A percentile compares a stretch with the other conserved stretches of the same genome.
Evolutionary conservation across 371 early-diverging fungal species (phyloP).

Genomic region (Mortierella sp.): DNA sequence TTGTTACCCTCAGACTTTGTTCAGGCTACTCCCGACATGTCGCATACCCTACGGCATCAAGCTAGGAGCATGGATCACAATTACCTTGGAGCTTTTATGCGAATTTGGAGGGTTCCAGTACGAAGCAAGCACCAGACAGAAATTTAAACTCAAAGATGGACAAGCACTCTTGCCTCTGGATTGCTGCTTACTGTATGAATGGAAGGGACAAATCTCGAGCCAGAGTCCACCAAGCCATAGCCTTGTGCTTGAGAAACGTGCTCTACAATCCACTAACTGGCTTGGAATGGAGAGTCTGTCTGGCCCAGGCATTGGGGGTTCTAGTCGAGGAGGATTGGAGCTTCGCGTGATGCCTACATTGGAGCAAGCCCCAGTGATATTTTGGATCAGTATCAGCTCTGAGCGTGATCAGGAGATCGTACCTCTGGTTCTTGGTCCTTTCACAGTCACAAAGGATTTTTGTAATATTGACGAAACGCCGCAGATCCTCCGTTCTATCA

Average conservation of each 20-base stretch:
- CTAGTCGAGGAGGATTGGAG: conserved; percentile 65
- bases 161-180: conserved; percentile 32
- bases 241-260: conserved; percentile 31
- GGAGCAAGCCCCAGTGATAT: conserved; percentile 2
- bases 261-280: conserved; percentile 37
- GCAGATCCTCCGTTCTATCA: conserved; percentile 53
- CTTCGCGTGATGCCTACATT: conserved; percentile 48
- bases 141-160: conserved; percentile 11
- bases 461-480: neutral
- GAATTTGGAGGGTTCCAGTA: conserved; percentile 28
- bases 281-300: conserved; percentile 14
- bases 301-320: conserved; percentile 58
- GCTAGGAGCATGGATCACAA: conserved; percentile 18
- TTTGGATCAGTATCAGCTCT: conserved; percentile 35
- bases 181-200: conserved; percentile 23
- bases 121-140: neutral
- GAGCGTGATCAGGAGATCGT: conserved; percentile 47
- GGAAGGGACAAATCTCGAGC: conserved; percentile 9
- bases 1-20: conserved; percentile 11
- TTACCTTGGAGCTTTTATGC: conserved; percentile 24
- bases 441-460: conserved; percentile 13
- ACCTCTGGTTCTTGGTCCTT: conserved; percentile 64
- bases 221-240: conserved; percentile 1
- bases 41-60: conserved; percentile 9
- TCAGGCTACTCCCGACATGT: conserved; percentile 20